Conservation (phyloP, 495 filamentous ascomycete genomes). For the Neurospora discreta region DNA sequence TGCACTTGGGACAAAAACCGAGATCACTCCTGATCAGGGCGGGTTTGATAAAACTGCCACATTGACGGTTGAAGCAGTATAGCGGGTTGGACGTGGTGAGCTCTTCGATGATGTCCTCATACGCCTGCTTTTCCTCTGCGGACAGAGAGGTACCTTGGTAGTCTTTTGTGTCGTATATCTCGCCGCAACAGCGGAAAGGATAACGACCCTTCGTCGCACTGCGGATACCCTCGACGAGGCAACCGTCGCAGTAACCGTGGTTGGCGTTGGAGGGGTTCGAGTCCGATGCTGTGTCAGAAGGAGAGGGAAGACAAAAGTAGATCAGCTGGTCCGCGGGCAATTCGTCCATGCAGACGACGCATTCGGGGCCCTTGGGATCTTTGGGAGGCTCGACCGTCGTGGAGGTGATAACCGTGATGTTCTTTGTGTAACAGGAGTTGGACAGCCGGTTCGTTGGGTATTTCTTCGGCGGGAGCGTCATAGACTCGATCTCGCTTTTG, state of each 20-base stretch:
- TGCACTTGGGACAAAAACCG: background rate
- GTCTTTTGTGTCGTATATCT: background rate
- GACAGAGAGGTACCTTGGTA: background rate
- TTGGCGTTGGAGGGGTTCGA: background rate
- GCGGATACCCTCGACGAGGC: background rate
- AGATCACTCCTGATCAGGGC: background rate
- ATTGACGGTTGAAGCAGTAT: background rate
- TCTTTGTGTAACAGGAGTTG: background rate
- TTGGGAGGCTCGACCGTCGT: background rate
- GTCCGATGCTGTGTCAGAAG: background rate
- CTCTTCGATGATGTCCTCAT: slow-evolving; percentile 1
- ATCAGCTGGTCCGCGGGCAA: background rate
- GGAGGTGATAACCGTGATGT: background rate
- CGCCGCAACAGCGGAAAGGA: slow-evolving; percentile 3
- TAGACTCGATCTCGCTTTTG: background rate
- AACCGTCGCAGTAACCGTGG: slow-evolving; percentile 2
- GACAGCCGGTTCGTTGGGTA: background rate
- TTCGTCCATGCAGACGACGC: background rate
- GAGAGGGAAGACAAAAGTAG: background rate
- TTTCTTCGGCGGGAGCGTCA: background rate
- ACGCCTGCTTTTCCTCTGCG: background rate
- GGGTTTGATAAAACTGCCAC: background rate
- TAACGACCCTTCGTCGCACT: background rate
- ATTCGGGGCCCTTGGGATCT: background rate
- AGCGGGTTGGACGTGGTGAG: background rate